These are phyloP conservation scores for Leccinum uliginosum DNA, from an alignment of 768 basidiomycete genomes.

Conservation along the genomic window DNA sequence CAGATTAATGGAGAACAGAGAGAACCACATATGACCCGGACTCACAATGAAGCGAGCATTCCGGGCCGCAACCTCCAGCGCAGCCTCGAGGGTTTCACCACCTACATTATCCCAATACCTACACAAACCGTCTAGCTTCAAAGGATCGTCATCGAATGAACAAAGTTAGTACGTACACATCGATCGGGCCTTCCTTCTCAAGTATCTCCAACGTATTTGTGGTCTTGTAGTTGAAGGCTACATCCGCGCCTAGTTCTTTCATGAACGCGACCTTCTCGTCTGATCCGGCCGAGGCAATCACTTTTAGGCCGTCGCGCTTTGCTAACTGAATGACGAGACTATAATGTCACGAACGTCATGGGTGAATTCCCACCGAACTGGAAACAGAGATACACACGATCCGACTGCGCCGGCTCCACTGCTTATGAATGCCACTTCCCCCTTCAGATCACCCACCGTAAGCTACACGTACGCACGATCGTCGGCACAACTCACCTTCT, in stretches of 20 bases:
- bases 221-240: constrained; percentile 73
- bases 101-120: constrained; percentile 14
- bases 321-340: constrained; percentile 49
- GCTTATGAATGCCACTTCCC: constrained; percentile 46
- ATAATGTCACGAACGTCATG: neutral
- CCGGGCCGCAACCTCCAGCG: constrained; percentile 40
- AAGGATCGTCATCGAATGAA: neutral
- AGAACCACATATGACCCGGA: neutral
- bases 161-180: constrained; percentile 35
- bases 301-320: constrained; percentile 50
- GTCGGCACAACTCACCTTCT: constrained; percentile 18
- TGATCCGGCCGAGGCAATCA: constrained; percentile 66
- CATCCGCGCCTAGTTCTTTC: constrained; percentile 56
- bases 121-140: neutral
- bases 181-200: constrained; percentile 50
- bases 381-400: constrained; percentile 36
- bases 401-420: constrained; percentile 51
- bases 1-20: neutral
- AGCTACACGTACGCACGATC: neutral
- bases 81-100: constrained; percentile 47
- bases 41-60: constrained; percentile 46
- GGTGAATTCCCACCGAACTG: neutral
- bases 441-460: constrained; percentile 23
- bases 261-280: constrained; percentile 68
- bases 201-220: constrained; percentile 48